phyloP scores from a whole-genome alignment of 78 protist species.

The Tieghemostelium lacteum region DNA sequence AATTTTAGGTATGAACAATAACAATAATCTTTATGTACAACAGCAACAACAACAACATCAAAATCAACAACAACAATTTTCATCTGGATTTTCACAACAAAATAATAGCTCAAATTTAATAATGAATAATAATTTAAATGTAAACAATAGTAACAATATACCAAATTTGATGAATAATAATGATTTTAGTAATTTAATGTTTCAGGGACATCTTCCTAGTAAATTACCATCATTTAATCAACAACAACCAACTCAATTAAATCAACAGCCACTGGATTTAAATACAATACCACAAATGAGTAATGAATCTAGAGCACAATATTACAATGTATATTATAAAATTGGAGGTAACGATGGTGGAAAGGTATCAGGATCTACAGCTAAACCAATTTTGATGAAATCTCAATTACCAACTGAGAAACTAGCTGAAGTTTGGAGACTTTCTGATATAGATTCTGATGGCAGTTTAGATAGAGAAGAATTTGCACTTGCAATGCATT shows the following conservation, averaged over 20 bases:
- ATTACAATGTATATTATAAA: slow-evolving; percentile 50
- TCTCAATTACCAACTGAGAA: slow-evolving; percentile 36
- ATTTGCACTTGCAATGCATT: slow-evolving; percentile 56
- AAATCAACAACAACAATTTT: background rate
- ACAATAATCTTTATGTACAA: background rate
- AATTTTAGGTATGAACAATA: too few species aligned
- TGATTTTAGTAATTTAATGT: background rate
- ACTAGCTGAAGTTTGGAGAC: slow-evolving; percentile 29
- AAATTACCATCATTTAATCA: slow-evolving; percentile 42
- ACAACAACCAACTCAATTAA: slow-evolving; percentile 20
- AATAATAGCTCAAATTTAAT: too few species aligned
- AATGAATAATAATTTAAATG: too few species aligned
- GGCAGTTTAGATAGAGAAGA: slow-evolving; percentile 59
- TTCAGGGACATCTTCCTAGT: slow-evolving; percentile 41
- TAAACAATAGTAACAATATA: background rate
- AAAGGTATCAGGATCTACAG: slow-evolving; percentile 30
- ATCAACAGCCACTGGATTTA: background rate
- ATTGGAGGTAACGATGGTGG: background rate
- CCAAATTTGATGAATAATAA: background rate
- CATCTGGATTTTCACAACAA: background rate
- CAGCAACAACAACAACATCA: slow-evolving; percentile 4
- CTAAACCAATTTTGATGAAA: slow-evolving; percentile 24
- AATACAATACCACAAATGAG: slow-evolving; percentile 52
- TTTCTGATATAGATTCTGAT: slow-evolving; percentile 47
- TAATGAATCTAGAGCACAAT: slow-evolving; percentile 65